Evolutionary conservation across 768 basidiomycete species (phyloP), one percentile per base, ranked within the genome.

Genomic region (Leccinum uliginosum): DNA sequence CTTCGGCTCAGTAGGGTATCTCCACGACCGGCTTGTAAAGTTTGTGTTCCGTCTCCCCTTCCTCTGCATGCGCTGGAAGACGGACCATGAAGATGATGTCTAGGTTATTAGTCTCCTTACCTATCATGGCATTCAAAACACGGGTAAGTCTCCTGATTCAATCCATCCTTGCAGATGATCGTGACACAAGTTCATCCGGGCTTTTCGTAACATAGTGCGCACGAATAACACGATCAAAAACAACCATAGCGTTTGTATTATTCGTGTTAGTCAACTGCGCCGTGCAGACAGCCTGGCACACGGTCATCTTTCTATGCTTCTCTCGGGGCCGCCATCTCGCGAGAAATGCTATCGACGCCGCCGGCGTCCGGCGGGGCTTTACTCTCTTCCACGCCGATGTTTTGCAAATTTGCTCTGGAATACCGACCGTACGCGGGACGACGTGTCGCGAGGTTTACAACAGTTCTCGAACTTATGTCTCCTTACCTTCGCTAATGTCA

Each of bases 151-250:
- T 15, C 26, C 14, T 11, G 27, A 29, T 51, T 15, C 14, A 21
- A 45, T 12, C 12, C 27, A 17, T 32, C 15, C 23, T 23, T 21
- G n/a, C 43, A 21, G 23, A 10, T 26, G 15, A 8, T 29, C 23
- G 3, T 47, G 40, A 40, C 11, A 19, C 14, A 23, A 46, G 14
- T 46, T 23, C 23, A 19, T 21, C 21, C 17, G 44, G 48, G 30
- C 27, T 35, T 51, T 10, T 23, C 27, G 6, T n/a, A 26, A 38
- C 23, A 10, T 32, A 83, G 82, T 79, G 76, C 59, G 66, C 75
- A 30, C 74, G 79, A 57, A 72, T 81, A 51, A 82, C 79, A 7
- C 63, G 80, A 34, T 80, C 78, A n/a, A 77, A 74, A 10, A 76
- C 74, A 64, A 82, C 80, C 32, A 71, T 76, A 5, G 59, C 73